Conservation (phyloP, 108 stramenopile species). For the Pseudonitzschia pungens region DNA sequence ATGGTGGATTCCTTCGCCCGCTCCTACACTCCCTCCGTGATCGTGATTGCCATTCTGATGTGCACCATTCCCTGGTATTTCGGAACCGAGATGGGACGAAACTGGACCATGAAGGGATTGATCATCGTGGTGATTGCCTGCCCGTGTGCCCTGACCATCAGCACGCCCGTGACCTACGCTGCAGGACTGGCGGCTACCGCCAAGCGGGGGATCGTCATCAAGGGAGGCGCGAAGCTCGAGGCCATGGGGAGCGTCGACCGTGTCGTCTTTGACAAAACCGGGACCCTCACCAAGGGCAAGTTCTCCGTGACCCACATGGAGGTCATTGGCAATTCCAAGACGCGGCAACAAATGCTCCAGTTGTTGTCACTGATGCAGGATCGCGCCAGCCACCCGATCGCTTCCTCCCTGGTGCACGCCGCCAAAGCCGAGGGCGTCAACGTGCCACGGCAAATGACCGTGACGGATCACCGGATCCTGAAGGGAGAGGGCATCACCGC, state of each 20-base stretch:
- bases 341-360: slow-evolving; percentile 62
- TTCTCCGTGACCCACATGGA: slow-evolving; percentile 69
- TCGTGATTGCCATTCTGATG: slow-evolving; percentile 59
- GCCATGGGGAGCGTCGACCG: slow-evolving; percentile 72
- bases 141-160: slow-evolving; percentile 86
- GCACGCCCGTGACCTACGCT: slow-evolving; percentile 83
- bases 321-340: slow-evolving; percentile 39
- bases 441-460: slow-evolving; percentile 29
- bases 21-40: slow-evolving; percentile 73
- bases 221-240: slow-evolving; percentile 85
- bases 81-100: slow-evolving; percentile 50
- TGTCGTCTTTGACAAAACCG: slow-evolving; percentile 87
- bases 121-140: slow-evolving; percentile 81
- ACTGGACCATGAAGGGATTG: slow-evolving; percentile 66
- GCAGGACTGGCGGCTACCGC: slow-evolving; percentile 83
- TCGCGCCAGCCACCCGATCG: slow-evolving; percentile 81
- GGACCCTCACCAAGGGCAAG: slow-evolving; percentile 81
- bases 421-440: slow-evolving; percentile 70
- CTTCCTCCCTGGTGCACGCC: slow-evolving; percentile 71
- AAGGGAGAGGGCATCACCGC: slow-evolving; percentile 87
- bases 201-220: slow-evolving; percentile 78
- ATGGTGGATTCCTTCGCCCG: slow-evolving; percentile 76
- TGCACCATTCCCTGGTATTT: slow-evolving; percentile 78
- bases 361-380: slow-evolving; percentile 80
- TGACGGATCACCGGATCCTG: slow-evolving; percentile 66